Percentiles rank a stretch among this genome's conserved stretches.
Evolutionary conservation across 2,329 filamentous ascomycete species (phyloP).

Genomic region (Mycosphaerella sp.): DNA sequence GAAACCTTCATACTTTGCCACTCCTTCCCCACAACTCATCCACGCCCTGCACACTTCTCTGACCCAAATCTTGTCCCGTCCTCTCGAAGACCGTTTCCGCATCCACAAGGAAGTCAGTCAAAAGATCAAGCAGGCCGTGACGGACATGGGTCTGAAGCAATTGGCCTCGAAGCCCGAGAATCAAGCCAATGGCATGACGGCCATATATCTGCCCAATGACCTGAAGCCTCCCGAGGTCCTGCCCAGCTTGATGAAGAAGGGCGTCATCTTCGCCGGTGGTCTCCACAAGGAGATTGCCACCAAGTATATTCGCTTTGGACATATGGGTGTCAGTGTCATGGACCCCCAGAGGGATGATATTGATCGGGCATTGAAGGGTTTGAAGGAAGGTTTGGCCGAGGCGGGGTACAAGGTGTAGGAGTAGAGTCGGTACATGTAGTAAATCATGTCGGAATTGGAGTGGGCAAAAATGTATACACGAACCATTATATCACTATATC

Average conservation of each 20-base stretch:
- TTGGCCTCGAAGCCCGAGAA: constrained; percentile 78
- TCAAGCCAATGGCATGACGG: constrained; percentile 96
- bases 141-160: constrained; percentile 77
- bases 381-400: constrained; percentile 69
- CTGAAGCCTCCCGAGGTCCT: constrained; percentile 75
- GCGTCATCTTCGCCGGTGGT: constrained; percentile 89
- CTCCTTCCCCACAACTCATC: constrained; percentile 87
- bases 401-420: constrained; percentile 53
- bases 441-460: background rate
- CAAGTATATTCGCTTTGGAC: constrained; percentile 91
- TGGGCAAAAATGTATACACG: background rate
- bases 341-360: constrained; percentile 75
- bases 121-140: constrained; percentile 76
- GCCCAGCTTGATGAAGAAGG: constrained; percentile 75
- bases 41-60: constrained; percentile 87
- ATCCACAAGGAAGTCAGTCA: constrained; percentile 72
- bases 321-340: constrained; percentile 93
- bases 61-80: constrained; percentile 73
- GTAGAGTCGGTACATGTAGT: background rate
- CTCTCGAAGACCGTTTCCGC: constrained; percentile 75
- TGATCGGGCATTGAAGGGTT: constrained; percentile 70
- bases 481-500: too few relatives aligned
- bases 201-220: constrained; percentile 85
- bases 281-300: constrained; percentile 92
- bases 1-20: constrained; percentile 97